phyloP scores from a whole-genome alignment of 108 stramenopile genomes.

The Pseudonitzschia pungens region DNA sequence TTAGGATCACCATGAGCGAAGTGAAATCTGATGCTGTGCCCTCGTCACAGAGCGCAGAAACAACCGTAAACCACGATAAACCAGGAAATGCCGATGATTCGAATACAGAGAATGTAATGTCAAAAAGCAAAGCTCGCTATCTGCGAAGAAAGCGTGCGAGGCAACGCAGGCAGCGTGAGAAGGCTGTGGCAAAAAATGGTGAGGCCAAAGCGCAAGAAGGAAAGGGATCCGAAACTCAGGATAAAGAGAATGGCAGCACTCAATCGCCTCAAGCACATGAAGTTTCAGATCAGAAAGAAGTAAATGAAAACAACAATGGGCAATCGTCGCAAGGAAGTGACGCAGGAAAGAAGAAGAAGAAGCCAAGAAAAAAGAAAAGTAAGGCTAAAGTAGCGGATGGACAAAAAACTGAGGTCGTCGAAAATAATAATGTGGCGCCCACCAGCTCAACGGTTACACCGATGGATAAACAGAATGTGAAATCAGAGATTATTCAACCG shows the following conservation, averaged over 20 bases:
- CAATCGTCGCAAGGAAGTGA: background rate
- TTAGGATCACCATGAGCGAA: slow-evolving; percentile 7
- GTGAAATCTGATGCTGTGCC: slow-evolving; percentile 1
- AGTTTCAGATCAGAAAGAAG: background rate
- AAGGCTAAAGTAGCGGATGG: slow-evolving; percentile 3
- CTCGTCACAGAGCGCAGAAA: slow-evolving; percentile 1
- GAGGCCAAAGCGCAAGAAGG: background rate
- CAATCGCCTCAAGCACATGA: background rate
- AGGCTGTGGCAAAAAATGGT: background rate
- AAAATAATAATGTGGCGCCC: background rate
- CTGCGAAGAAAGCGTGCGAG: slow-evolving; percentile 22
- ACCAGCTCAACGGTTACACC: background rate
- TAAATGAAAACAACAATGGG: background rate
- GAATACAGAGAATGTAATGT: background rate
- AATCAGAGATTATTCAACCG: background rate
- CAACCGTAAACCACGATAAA: background rate
- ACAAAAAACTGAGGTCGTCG: background rate
- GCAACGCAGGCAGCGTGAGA: slow-evolving; percentile 15
- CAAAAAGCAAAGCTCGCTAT: slow-evolving; percentile 17
- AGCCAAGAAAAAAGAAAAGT: slow-evolving; percentile 5
- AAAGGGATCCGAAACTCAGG: background rate
- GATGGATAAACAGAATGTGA: background rate
- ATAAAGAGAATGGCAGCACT: slow-evolving; percentile 5
- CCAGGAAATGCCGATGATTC: background rate
- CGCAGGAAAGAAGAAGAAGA: slow-evolving; percentile 4